Evolutionary conservation across 2,329 filamentous ascomycete genomes (phyloP).

Genomic region (Cadophora gregata): DNA sequence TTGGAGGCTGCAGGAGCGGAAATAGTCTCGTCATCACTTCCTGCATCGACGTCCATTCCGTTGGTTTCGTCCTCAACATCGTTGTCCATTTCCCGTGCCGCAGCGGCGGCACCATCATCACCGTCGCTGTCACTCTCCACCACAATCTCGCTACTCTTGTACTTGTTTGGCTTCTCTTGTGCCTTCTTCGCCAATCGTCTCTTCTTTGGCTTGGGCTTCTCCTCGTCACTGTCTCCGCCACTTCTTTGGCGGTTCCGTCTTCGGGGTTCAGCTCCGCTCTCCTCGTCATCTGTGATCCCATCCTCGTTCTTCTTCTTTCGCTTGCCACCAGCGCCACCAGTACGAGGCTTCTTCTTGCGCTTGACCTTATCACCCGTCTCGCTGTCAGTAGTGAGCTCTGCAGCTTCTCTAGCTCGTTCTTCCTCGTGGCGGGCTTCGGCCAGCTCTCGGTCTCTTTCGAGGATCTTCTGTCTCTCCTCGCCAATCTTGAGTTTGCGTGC

Average conservation of each 20-base stretch:
- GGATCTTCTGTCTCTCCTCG: slow-evolving; percentile 84
- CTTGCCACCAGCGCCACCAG: slow-evolving; percentile 48
- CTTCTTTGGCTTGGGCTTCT: slow-evolving; percentile 46
- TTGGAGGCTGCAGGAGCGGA: slow-evolving; percentile 32
- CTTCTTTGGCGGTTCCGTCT: slow-evolving; percentile 36
- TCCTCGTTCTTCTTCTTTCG: slow-evolving; percentile 50
- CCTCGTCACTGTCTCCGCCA: slow-evolving; percentile 43
- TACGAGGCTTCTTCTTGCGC: slow-evolving; percentile 69
- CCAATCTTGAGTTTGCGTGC: slow-evolving; percentile 81
- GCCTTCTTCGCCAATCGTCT: slow-evolving; percentile 43
- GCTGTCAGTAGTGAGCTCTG: slow-evolving; percentile 80
- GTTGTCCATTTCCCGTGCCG: slow-evolving; percentile 39
- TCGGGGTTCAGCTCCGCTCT: slow-evolving; percentile 39
- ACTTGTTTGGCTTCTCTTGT: slow-evolving; percentile 42
- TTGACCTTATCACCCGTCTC: slow-evolving; percentile 84
- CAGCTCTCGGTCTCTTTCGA: slow-evolving; percentile 74
- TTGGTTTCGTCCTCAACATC: slow-evolving; percentile 33
- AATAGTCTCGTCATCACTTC: slow-evolving; percentile 38
- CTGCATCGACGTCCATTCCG: slow-evolving; percentile 36
- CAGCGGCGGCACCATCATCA: slow-evolving; percentile 42
- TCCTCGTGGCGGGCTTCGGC: slow-evolving; percentile 76
- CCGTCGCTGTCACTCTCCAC: slow-evolving; percentile 45
- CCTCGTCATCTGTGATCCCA: slow-evolving; percentile 43
- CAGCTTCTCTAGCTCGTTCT: slow-evolving; percentile 70
- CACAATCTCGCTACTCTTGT: slow-evolving; percentile 45